Base-by-base conservation (phyloP, 2,329 filamentous ascomycete genomes). In the Phaeosphaeria sp. region DNA sequence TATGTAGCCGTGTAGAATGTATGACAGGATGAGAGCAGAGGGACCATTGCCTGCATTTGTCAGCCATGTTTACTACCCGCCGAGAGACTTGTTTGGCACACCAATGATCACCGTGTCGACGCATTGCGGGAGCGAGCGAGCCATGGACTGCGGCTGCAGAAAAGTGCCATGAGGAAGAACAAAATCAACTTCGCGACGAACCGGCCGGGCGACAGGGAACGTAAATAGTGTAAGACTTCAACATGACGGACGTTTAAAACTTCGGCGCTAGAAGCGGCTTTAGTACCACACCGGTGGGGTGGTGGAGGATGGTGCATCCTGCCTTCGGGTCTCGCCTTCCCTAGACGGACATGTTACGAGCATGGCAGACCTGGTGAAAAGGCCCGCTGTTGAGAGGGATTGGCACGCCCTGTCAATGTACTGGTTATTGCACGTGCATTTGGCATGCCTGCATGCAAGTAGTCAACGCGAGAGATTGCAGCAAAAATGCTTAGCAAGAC, bases 11-110 rank as follows among this genome's bases (percentile, higher is more conserved):
- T 88, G 85, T 25, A 88, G 81, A 44, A 88, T 86, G 71, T 85
- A 88, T 46, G 85, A 87, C 36, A 88, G 79, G 64, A 87, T 84
- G 75, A 88, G 80, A 51, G 86, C 84, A 50, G 86, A 85, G 46
- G 86, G 86, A 55, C 86, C 86, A 70, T 86, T 87, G 68, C 86
- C 86, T 87, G 62, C 22, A 67, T 67, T 66, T 63, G 67, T 74
- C 59, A 76, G 69, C 66, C 23, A 20, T 43, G 49, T 33, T 30
- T 17, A 23, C 42, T 42, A 49, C 1, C 6, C 15, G 33, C 33
- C 30, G 22, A 21, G 39, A 23, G 6, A 47, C 6, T n/a, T 2
- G 15, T n/a, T 33, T 25, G 18, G 23, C 60, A 21, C 60, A 77
- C 76, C 76, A 60, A 78, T 73, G 61, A 79, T 75, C 62, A 78